Conservation (phyloP, 495 filamentous ascomycete species). For the Penicillium bovifimosum region DNA sequence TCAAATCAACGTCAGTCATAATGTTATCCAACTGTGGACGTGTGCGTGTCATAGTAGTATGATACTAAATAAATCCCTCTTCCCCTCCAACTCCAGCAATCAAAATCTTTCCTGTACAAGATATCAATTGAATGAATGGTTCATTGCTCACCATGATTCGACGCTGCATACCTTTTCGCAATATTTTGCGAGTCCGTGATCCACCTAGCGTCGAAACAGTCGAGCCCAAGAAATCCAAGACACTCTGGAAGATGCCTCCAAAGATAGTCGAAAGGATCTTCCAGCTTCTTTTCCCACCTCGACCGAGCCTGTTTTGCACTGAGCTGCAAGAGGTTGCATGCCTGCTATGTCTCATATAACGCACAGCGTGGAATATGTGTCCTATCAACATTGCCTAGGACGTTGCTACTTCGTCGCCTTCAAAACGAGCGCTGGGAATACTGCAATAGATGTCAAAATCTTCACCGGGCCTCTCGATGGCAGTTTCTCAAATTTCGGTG, state of each 20-base stretch:
- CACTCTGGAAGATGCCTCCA: not conserved
- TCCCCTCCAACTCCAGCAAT: no score
- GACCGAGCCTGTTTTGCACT: not conserved
- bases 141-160: slow-evolving; percentile 4
- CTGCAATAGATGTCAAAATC: not conserved
- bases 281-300: not conserved
- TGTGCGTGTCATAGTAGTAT: slow-evolving; percentile 5
- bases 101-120: not conserved
- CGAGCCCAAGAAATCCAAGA: not conserved
- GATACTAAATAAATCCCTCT: not conserved
- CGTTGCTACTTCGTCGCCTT: not conserved
- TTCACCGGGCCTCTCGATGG: not conserved
- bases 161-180: slow-evolving; percentile 1
- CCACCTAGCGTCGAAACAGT: not conserved
- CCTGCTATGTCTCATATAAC: not conserved
- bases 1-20: no score
- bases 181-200: slow-evolving; percentile 6
- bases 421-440: not conserved
- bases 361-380: not conserved
- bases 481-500: not conserved
- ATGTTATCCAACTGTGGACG: no score
- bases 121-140: slow-evolving; percentile 4
- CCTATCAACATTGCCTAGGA: not conserved
- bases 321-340: not conserved
- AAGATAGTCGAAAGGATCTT: not conserved